Percentiles rank a stretch among this genome's conserved stretches.
Conservation (phyloP, 2,329 filamentous ascomycete species). For the Gyromitra esculenta region DNA sequence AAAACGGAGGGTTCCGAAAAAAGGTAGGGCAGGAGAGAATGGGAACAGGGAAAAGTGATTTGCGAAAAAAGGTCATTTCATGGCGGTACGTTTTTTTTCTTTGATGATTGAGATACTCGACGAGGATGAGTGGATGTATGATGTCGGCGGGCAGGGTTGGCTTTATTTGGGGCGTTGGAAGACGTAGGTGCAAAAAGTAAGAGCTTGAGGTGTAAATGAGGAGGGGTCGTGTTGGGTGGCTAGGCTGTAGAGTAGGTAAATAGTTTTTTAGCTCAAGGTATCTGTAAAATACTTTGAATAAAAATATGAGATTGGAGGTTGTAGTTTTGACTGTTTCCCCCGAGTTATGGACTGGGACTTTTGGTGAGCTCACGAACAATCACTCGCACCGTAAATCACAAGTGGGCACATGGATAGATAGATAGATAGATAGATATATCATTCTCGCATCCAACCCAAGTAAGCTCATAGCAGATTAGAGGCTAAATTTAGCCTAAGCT, state of each 20-base stretch:
- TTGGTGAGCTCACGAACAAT: background rate
- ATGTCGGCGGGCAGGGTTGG: background rate
- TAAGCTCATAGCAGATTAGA: too few species aligned
- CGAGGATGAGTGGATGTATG: background rate
- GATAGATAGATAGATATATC: too few species aligned
- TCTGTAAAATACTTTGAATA: constrained; percentile 25
- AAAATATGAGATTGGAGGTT: background rate
- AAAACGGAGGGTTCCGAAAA: constrained; percentile 32
- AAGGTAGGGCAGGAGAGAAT: constrained; percentile 4
- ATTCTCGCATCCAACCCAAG: too few species aligned
- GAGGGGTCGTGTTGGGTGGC: constrained; percentile 1
- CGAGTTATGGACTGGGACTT: background rate
- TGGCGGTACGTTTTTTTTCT: background rate
- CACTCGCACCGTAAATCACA: background rate
- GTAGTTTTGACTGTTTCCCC: background rate
- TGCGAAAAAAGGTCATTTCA: background rate
- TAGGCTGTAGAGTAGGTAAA: constrained; percentile 29
- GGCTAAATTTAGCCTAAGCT: too few species aligned
- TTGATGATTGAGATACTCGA: background rate
- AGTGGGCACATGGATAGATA: too few species aligned
- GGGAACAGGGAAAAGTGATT: constrained; percentile 3
- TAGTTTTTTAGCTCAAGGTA: constrained; percentile 26
- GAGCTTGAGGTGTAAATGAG: background rate
- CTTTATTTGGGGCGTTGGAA: background rate
- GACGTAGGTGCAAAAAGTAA: background rate